phyloP scores from a whole-genome alignment of 176 grass and related monocot species.

The Aegilops bicornis region DNA sequence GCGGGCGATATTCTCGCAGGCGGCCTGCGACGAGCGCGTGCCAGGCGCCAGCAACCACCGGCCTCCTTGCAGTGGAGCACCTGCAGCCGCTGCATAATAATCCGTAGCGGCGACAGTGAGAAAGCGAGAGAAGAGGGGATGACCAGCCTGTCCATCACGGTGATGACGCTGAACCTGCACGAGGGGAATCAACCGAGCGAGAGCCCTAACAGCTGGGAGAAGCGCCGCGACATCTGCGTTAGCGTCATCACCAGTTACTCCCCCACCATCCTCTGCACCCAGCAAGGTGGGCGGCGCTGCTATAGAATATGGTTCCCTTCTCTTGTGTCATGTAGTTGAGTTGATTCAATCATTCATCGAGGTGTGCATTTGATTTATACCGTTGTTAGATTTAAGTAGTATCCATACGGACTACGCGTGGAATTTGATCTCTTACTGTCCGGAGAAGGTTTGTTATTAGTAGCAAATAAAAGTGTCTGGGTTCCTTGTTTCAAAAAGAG shows the following conservation, averaged over 20 bases:
- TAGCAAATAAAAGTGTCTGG: not conserved
- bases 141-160: conserved; percentile 79
- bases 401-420: not conserved
- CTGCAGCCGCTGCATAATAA: not conserved
- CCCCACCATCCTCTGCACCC: conserved; percentile 88
- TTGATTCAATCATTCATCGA: conserved; percentile 12
- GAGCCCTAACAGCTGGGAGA: conserved; percentile 85
- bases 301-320: not conserved
- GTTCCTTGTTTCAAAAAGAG: not conserved
- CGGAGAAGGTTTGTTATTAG: not conserved
- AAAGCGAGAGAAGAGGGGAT: conserved; percentile 37
- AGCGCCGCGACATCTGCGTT: conserved; percentile 86
- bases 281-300: conserved; percentile 72
- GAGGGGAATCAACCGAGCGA: conserved; percentile 80
- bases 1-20: not conserved
- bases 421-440: not conserved
- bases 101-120: not conserved
- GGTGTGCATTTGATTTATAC: conserved; percentile 15
- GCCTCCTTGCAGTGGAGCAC: not conserved
- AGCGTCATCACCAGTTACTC: conserved; percentile 96
- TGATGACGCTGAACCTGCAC: conserved; percentile 88
- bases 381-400: conserved; percentile 1
- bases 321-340: conserved; percentile 9
- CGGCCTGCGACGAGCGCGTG: not conserved
- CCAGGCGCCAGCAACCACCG: not conserved